Base-by-base conservation (phyloP, 164 flowering plant genomes). In the Echeveria elegans region DNA sequence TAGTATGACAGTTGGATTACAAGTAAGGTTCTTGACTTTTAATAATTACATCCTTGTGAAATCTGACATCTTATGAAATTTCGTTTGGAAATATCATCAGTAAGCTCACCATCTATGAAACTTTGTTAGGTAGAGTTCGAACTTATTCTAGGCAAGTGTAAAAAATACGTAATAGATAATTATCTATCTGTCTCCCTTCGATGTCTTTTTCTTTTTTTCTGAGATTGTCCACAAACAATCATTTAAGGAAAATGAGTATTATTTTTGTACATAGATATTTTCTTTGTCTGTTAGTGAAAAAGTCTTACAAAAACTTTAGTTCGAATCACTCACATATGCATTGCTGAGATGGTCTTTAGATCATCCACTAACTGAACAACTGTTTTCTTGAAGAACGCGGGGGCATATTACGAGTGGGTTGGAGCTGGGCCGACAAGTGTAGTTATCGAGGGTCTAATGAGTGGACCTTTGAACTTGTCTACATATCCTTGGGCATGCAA, bases 1-100 rank as follows among this genome's bases (percentile, higher is more conserved):
- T 64, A 83, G 94, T 85, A 84, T 95, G 97, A 87, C 99, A 63
- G 97, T 95, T 67, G 99, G 99, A 60, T 73, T 90, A 65, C 86
- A 79, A 72, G 99, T 95, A 74, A 73, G 84, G 73, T 58, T 47
- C n/a, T n/a, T n/a, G n/a, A n/a, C n/a, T n/a, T n/a, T n/a, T n/a
- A n/a, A n/a, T n/a, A n/a, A n/a, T 53, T 53, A 24, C n/a, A 50
- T 53, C 18, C 59, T 50, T 7, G n/a, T 50, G 1, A 50, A 18
- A 50, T 4, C 26, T n/a, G 41, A 38, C 1, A 38, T 38, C 5
- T 38, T 38, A 38, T 38, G 41, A 10, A 38, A 6, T 16, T 50
- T 6, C 19, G n/a, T 21, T 7, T 50, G 26, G 19, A 50, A 6
- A 50, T 26, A 50, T 50, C 6, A n/a, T n/a, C 26, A 5, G 9